Conservation (phyloP, 257 asterid species). For the Solanum infundibuliforme region DNA sequence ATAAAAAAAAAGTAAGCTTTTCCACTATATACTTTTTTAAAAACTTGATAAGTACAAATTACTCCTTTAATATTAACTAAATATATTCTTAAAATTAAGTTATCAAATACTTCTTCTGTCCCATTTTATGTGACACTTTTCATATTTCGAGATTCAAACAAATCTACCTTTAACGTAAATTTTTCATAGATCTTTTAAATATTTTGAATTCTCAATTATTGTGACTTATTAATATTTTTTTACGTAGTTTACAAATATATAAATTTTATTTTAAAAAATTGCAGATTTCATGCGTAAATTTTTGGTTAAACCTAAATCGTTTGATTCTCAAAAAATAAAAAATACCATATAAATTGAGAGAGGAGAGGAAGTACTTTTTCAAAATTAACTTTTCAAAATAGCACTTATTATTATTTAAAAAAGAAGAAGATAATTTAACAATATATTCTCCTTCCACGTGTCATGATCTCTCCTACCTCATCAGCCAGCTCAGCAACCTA, state of each 20-base stretch:
- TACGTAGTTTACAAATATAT: too few species aligned
- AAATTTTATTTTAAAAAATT: too few species aligned
- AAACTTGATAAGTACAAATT: background rate
- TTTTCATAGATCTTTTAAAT: too few species aligned
- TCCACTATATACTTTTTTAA: background rate
- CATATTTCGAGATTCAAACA: accelerated
- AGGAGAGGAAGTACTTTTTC: background rate
- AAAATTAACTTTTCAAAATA: background rate
- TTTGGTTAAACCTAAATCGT: accelerated
- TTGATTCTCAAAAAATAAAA: accelerated
- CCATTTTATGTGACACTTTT: too few species aligned
- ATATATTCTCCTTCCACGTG: background rate
- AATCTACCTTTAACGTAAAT: accelerated
- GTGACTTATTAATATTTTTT: too few species aligned
- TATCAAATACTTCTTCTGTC: accelerated
- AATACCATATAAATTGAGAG: too few species aligned
- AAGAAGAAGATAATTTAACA: too few species aligned
- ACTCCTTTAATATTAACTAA: background rate
- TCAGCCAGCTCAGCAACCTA: background rate
- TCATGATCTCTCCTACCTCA: background rate
- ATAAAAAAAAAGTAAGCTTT: background rate
- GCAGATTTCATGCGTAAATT: accelerated
- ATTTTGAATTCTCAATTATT: too few species aligned
- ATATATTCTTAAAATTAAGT: background rate
- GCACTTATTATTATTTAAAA: background rate